phyloP scores from a whole-genome alignment of 2,329 filamentous ascomycete species.

The Ophiostoma sp. region DNA sequence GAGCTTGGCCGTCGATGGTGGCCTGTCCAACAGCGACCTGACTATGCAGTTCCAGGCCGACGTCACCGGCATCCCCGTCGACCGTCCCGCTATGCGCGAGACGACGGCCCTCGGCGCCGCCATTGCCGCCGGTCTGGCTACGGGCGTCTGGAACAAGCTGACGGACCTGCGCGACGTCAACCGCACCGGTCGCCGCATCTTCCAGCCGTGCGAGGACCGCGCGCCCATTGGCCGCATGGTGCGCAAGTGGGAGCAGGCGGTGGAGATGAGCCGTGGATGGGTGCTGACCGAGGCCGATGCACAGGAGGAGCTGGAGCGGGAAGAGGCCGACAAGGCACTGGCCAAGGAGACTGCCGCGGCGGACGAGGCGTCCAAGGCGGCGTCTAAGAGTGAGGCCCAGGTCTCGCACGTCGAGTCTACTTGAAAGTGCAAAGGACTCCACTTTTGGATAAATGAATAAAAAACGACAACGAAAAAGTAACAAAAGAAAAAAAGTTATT shows the following conservation, averaged over 20 bases:
- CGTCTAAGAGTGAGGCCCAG: background rate
- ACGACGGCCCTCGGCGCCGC: slow-evolving; percentile 86
- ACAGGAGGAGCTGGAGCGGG: slow-evolving; percentile 17
- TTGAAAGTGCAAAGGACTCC: background rate
- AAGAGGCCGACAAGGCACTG: slow-evolving; percentile 15
- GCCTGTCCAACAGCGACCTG: slow-evolving; percentile 83
- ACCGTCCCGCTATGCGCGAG: slow-evolving; percentile 85
- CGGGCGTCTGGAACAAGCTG: slow-evolving; percentile 74
- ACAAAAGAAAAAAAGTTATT: background rate
- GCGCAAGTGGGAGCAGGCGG: slow-evolving; percentile 57
- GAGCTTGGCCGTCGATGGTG: slow-evolving; percentile 80
- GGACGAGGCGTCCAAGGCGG: background rate
- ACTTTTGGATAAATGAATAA: background rate
- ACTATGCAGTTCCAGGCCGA: slow-evolving; percentile 93
- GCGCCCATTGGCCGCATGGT: slow-evolving; percentile 48
- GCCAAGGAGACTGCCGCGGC: slow-evolving; percentile 1
- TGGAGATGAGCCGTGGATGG: slow-evolving; percentile 61
- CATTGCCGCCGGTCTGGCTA: slow-evolving; percentile 84
- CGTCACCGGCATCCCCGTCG: slow-evolving; percentile 77
- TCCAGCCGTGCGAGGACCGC: slow-evolving; percentile 62
- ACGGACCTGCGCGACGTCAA: slow-evolving; percentile 74
- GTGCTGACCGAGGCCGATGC: slow-evolving; percentile 37
- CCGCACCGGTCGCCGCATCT: slow-evolving; percentile 66
- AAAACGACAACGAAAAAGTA: background rate
- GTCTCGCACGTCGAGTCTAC: background rate